Evolutionary conservation across 192 early-diverging fungal genomes (phyloP), one percentile per base, ranked within the genome.

Genomic region (Geranomyces michiganensis): DNA sequence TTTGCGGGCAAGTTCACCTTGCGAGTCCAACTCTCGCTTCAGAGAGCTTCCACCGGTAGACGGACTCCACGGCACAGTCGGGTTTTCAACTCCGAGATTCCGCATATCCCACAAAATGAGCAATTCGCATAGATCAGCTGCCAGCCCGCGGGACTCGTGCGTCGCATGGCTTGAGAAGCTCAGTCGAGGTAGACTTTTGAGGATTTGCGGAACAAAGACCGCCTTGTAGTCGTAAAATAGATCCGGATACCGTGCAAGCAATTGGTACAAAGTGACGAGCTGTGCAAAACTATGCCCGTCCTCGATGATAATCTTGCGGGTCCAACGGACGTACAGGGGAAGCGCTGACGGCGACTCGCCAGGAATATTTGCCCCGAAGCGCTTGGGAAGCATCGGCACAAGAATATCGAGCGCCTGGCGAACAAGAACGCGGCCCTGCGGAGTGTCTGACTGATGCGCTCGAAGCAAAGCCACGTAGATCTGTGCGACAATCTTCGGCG

Each of bases 321-420:
- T 94, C 83, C 92, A 90, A 36, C 91, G 87, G 8, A 90, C 91
- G 93, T 94, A 99, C 0, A 90, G 82, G 1, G 96, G 95, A 7
- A 90, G 79, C 0, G 59, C 55, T 1, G 72, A 49, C 9, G 21
- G 56, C 33, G 46, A 32, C 19, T 65, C 72, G 41, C 44, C 71
- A 31, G 60, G 36, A 45, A 59, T 46, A 46, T 45, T 58, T 7
- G 47, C 32, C n/a, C 64, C 65, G 31, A 95, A 82, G 4, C 96
- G 87, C 72, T 90, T 86, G 6, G 98, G 94, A 30, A 98, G 80
- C 14, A 95, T 92, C 1, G 96, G 96, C 0, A 97, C 80, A 30
- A 99, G 82, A 62, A 94, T 92, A 73, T 99, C 96, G 26, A 98
- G 78, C 1, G 93, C 96, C 79, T 98, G 96, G 43, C 92, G 90